Evolutionary conservation across 495 filamentous ascomycete species (phyloP), one percentile per base, ranked within the genome.

Genomic region (Trichocladium antarcticum): DNA sequence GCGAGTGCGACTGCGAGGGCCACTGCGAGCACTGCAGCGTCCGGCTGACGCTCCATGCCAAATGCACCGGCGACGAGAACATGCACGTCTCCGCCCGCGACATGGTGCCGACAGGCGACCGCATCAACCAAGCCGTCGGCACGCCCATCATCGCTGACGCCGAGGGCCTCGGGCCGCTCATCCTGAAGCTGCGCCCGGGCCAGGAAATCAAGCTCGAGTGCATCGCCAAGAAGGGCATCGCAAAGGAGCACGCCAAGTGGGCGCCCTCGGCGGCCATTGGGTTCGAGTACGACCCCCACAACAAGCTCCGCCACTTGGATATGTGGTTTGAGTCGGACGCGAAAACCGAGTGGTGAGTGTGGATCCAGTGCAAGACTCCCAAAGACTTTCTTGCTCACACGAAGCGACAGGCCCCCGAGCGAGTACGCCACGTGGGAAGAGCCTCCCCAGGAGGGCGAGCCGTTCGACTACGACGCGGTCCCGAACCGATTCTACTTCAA

Each of bases 211-310:
- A 84, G 63, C 76, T 97, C 63, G 83, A 80, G 37, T 96, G 90
- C 59, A 81, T 96, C 54, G 93, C 89, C 44, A 96, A 95, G 76
- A 97, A 97, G 73, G 92, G 92, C 0, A 96, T 96, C 50, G 89
- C 90, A 3, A 98, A 97, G 74, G 92, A 98, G 63, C 92, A 98
- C 71, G 84, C 93, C 0, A 98, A 98, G 64, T 98, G 92, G 92
- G 82, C 85, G 41, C 89, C 93, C 2, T 85, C 83, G 35, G 74
- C 89, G 48, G 93, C 92, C 5, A 81, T 98, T 42, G 92, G 88
- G 20, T 98, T 97, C 57, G 92, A 98, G 67, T 98, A 98, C 66
- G 92, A 98, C 61, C 92, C 92, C 49, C 83, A 89, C 62, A 98
- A 98, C 66, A 93, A 89, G 64, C 68, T 98, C 38, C 73, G 76